A percentile compares a stretch with the other conserved stretches of the same genome.
Evolutionary conservation across 306 rosid species (phyloP).

Genomic region (Quercus gilva): DNA sequence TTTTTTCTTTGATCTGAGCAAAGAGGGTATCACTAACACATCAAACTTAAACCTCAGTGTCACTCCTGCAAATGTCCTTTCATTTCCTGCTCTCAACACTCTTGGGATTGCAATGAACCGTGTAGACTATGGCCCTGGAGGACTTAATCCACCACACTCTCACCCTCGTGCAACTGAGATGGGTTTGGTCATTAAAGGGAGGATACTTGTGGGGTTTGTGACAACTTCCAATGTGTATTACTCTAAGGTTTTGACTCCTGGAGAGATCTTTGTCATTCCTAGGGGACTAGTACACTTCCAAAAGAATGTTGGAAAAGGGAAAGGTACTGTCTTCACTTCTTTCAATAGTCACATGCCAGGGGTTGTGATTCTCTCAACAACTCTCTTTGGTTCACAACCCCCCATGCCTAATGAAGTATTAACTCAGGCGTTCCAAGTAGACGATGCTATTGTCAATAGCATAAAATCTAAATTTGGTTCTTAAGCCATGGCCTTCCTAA

Average conservation of each 20-base stretch:
- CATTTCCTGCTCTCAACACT: conserved; percentile 45
- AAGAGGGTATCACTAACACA: conserved; percentile 24
- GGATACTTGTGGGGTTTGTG: conserved; percentile 46
- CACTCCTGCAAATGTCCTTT: conserved; percentile 25
- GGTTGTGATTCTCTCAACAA: neutral
- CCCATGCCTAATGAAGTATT: conserved; percentile 21
- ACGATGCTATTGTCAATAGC: conserved; percentile 18
- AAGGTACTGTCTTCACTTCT: conserved; percentile 28
- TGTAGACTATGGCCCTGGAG: conserved; percentile 38
- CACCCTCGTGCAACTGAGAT: conserved; percentile 40
- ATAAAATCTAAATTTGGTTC: conserved; percentile 38
- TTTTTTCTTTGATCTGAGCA: conserved; percentile 35
- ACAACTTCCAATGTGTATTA: conserved; percentile 28
- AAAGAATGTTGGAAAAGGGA: conserved; percentile 35
- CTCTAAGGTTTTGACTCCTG: conserved; percentile 39
- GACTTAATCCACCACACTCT: conserved; percentile 36
- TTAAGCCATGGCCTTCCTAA: neutral
- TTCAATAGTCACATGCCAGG: conserved; percentile 49
- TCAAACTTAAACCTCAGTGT: neutral
- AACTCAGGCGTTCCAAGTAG: conserved; percentile 33
- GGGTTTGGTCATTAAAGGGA: conserved; percentile 28
- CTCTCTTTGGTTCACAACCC: conserved; percentile 35
- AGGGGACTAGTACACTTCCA: conserved; percentile 46
- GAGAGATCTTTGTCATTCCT: conserved; percentile 44
- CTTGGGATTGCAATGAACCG: conserved; percentile 44